phyloP scores from a whole-genome alignment of 805 yeast genomes.

The Spencermartinsiella europaea region DNA sequence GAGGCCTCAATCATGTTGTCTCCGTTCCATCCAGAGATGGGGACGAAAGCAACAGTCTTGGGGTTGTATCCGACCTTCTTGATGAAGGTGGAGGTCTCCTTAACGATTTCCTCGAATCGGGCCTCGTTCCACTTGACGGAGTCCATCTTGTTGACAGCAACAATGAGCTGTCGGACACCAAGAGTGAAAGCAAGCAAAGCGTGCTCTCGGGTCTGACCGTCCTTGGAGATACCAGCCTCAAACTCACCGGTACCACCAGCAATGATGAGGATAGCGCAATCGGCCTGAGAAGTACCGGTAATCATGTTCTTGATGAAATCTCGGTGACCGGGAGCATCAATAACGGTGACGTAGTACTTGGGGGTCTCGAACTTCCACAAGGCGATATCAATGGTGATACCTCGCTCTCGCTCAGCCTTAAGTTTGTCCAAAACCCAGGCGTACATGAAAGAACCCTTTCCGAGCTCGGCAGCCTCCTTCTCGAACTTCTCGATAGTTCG shows the following conservation, averaged over 20 bases:
- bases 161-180: constrained; percentile 82
- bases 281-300: constrained; percentile 93
- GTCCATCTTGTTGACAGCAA: constrained; percentile 94
- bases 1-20: constrained; percentile 87
- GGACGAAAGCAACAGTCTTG: constrained; percentile 79
- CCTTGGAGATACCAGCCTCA: constrained; percentile 93
- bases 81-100: constrained; percentile 75
- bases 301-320: constrained; percentile 96
- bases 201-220: constrained; percentile 95
- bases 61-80: constrained; percentile 83
- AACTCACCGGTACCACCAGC: constrained; percentile 93
- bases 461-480: constrained; percentile 96
- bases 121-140: constrained; percentile 81
- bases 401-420: constrained; percentile 95
- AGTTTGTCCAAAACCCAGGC: constrained; percentile 96
- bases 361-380: constrained; percentile 92
- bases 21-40: constrained; percentile 91
- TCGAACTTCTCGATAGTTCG: constrained; percentile 98
- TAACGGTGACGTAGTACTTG: constrained; percentile 82
- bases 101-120: constrained; percentile 72
- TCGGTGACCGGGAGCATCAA: constrained; percentile 95
- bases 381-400: constrained; percentile 93
- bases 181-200: constrained; percentile 85
- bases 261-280: constrained; percentile 83
- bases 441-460: constrained; percentile 96